A percentile compares a stretch with the other conserved stretches of the same genome.
Evolutionary conservation across 2,329 filamentous ascomycete species (phyloP).

Genomic region (Aspergillus latus): DNA sequence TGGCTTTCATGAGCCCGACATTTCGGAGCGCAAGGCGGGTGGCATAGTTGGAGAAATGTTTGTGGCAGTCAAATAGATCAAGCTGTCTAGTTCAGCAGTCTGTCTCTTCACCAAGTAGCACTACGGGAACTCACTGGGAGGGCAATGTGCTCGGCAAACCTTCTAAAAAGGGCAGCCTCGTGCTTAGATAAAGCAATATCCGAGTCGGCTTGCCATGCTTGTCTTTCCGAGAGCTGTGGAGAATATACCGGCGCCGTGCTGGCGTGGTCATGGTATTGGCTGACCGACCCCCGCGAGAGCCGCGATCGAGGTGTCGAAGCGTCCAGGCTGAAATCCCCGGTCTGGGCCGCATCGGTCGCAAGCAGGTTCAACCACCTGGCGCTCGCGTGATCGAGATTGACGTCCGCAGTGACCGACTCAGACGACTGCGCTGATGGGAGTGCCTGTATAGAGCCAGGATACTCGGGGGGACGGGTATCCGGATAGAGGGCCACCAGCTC

Average conservation of each 20-base stretch:
- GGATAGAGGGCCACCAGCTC: background rate
- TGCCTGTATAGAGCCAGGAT: no score
- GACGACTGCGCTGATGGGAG: background rate
- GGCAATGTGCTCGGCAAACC: conserved; percentile 1
- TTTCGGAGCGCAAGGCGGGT: conserved; percentile 1
- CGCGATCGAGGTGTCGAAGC: background rate
- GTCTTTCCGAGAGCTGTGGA: background rate
- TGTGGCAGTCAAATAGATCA: background rate
- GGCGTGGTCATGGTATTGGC: background rate
- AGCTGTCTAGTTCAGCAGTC: background rate
- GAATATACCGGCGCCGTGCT: background rate
- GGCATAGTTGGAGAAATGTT: background rate
- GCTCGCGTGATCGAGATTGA: background rate
- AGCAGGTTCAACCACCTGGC: background rate
- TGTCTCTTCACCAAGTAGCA: no score
- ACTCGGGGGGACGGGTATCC: background rate
- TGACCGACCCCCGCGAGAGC: background rate
- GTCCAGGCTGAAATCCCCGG: background rate
- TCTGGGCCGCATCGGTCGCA: background rate
- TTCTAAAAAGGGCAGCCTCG: background rate
- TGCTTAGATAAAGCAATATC: background rate
- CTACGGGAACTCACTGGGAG: background rate
- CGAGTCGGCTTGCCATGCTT: background rate
- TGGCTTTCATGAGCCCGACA: conserved; percentile 1
- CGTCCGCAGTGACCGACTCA: background rate